Percentiles rank a stretch among this genome's conserved stretches.
Evolutionary conservation across 306 rosid genomes (phyloP).

Genomic region (Trifolium dubium): DNA sequence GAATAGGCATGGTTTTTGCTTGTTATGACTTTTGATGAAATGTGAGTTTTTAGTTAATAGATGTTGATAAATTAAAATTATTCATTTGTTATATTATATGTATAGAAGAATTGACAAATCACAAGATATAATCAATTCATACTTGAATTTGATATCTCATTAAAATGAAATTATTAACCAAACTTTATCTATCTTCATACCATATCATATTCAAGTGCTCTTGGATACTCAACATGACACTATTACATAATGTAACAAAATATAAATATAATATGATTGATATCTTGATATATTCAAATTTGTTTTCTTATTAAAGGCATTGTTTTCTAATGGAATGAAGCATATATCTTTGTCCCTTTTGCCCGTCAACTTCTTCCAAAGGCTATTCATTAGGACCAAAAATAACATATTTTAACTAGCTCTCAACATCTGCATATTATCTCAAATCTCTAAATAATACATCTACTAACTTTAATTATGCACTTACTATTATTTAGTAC

Average conservation of each 20-base stretch:
- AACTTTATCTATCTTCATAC: too few species aligned
- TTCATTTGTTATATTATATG: too few species aligned
- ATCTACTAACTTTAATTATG: background rate
- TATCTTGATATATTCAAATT: too few species aligned
- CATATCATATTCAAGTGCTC: too few species aligned
- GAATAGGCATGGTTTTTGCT: background rate
- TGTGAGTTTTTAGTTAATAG: background rate
- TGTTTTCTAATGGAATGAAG: background rate
- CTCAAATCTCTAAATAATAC: background rate
- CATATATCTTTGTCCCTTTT: background rate
- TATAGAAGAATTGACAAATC: too few species aligned
- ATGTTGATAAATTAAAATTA: too few species aligned
- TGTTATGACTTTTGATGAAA: background rate
- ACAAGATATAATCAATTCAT: too few species aligned
- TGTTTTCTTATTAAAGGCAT: background rate
- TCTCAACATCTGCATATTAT: background rate
- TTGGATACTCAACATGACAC: too few species aligned
- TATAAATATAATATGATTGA: too few species aligned
- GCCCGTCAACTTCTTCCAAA: background rate
- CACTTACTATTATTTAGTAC: background rate
- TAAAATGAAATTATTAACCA: too few species aligned
- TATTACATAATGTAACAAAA: too few species aligned
- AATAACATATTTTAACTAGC: background rate
- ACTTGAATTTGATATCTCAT: too few species aligned
- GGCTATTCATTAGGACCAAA: background rate